A percentile compares a stretch with the other conserved stretches of the same genome.
Evolutionary conservation across 2,329 filamentous ascomycete genomes (phyloP).

Genomic region (Hypomyces rosellus): DNA sequence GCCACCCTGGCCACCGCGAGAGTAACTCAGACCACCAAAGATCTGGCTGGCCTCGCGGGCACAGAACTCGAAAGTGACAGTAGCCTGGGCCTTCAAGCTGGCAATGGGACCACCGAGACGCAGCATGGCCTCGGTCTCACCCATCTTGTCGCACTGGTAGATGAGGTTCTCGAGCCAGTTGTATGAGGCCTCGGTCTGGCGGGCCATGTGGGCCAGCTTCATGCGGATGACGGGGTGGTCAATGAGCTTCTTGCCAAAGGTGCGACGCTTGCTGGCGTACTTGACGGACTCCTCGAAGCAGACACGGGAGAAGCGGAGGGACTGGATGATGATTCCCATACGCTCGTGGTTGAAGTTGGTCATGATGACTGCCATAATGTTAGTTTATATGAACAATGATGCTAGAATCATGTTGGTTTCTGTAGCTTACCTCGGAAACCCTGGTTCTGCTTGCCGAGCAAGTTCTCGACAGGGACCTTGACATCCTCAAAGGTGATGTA

Average conservation of each 20-base stretch:
- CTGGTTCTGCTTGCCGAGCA: conserved; percentile 96
- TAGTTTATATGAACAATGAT: neutral
- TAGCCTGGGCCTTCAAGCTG: conserved; percentile 86
- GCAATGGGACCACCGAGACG: conserved; percentile 93
- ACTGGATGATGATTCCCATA: conserved; percentile 98
- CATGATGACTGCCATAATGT: conserved; percentile 68
- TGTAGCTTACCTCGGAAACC: conserved; percentile 69
- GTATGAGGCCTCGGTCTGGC: conserved; percentile 95
- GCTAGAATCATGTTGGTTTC: neutral
- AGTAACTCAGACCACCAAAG: conserved; percentile 91
- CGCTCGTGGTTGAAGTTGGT: conserved; percentile 99
- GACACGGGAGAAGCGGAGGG: conserved; percentile 87
- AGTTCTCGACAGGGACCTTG: conserved; percentile 98
- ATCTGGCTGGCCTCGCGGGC: conserved; percentile 95
- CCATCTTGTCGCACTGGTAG: conserved; percentile 90
- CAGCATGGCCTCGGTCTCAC: conserved; percentile 91
- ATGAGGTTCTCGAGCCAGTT: conserved; percentile 95
- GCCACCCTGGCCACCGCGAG: conserved; percentile 84
- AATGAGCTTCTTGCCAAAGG: conserved; percentile 94
- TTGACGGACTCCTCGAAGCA: conserved; percentile 96
- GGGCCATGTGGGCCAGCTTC: conserved; percentile 96
- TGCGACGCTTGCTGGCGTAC: conserved; percentile 94
- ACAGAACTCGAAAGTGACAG: conserved; percentile 95
- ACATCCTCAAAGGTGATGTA: conserved; percentile 99
- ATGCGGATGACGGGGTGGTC: conserved; percentile 95